Base-by-base conservation (phyloP, 371 early-diverging fungal species). In the Zychaea mexicana region DNA sequence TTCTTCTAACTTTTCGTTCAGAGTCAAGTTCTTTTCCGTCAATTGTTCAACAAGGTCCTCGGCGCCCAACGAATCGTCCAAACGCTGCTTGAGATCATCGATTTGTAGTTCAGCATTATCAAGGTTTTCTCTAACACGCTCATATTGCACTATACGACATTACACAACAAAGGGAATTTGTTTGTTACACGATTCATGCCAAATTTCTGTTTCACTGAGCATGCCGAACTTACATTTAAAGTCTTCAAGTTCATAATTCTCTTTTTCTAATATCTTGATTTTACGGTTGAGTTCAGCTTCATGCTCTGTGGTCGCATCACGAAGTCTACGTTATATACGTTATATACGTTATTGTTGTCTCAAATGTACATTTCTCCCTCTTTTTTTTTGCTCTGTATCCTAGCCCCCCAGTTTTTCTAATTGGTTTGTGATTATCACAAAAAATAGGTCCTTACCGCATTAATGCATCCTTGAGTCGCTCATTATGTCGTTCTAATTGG, bases 381-480 rank as follows among this genome's bases (percentile, higher is more conserved):
- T 0, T 39, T 39, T 39, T 39, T 39, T 39, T 7, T 39, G 2
- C 39, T 15, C 10, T 39, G 39, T 22, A 39, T 57, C 46, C n/a
- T 6, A 30, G 10, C 8, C 12, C 26, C 21, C 31, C 15, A 31
- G 19, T 32, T 31, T 33, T 24, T 52, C 33, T 39, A 17, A 13
- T 9, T 12, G 22, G n/a, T 8, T 12, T 22, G 26, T 12, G 22
- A 46, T 52, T 24, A 17, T 22, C 6, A 32, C 21, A 33, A 45
- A 61, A 27, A 27, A n/a, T 39, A 46, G 12, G 12, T 38, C 21
- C 69, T 65, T 85, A 85, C 81, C 84, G 84, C 54, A 90, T 68
- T 26, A 97, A 82, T 7, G 97, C 97, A 39, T 94, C 94, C 66
- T 90, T 92, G 57, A 96, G 80, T 28, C 96, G 83, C 52, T 93